These are phyloP conservation scores for Penicillium frequentans DNA, from an alignment of 2,329 filamentous ascomycete species.

Conservation along the genomic window DNA sequence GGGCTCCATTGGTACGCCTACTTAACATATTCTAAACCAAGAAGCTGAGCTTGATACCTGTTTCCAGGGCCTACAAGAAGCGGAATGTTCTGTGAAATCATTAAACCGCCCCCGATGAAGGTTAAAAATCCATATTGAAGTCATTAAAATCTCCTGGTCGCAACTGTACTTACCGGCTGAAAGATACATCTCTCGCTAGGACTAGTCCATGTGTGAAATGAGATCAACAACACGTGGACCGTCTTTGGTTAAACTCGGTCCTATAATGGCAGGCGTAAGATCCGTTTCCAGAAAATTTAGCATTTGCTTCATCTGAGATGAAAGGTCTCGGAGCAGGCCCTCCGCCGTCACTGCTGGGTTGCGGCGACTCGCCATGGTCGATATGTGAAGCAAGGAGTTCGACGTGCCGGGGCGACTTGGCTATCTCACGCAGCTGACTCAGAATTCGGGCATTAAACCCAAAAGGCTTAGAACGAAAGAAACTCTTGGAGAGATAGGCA, in stretches of 20 bases:
- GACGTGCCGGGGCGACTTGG: not conserved
- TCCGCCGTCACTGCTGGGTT: conserved; percentile 7
- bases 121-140: no score
- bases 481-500: no score
- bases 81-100: no score
- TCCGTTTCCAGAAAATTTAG: conserved; percentile 5
- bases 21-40: no score
- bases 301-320: conserved; percentile 1
- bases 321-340: conserved; percentile 6
- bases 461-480: not conserved
- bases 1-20: no score
- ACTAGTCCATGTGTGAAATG: no score
- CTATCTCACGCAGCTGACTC: conserved; percentile 3
- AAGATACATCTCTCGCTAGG: no score
- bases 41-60: no score
- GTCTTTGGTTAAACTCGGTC: not conserved
- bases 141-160: no score
- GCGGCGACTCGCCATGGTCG: conserved; percentile 4
- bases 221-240: not conserved
- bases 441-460: not conserved
- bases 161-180: no score
- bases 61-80: no score
- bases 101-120: no score
- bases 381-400: not conserved
- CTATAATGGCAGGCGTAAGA: conserved; percentile 5